Conservation (phyloP, 225 moss, liverwort and hornwort genomes). For the Pseudisothecium myosuroides region DNA sequence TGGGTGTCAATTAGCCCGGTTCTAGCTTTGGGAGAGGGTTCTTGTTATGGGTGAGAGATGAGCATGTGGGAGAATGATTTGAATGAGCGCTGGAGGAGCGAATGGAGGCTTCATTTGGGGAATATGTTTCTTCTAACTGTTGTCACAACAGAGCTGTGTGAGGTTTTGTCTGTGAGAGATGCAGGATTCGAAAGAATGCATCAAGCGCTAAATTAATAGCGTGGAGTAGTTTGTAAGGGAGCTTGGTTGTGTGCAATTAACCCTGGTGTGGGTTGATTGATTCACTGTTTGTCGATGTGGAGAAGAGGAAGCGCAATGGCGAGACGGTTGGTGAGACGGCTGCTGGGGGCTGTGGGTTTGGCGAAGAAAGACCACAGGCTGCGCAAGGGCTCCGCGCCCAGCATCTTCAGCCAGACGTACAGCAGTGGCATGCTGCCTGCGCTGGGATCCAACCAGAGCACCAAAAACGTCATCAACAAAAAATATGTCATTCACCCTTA, state of each 20-base stretch:
- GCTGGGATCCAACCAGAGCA: slow-evolving; percentile 37
- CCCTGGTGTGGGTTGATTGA: neutral
- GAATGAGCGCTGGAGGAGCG: neutral
- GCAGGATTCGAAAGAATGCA: neutral
- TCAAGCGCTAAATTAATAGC: too few relatives aligned
- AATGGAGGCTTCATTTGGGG: neutral
- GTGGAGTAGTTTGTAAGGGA: neutral
- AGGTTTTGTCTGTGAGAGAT: neutral
- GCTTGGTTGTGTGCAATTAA: neutral
- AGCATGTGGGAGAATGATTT: neutral
- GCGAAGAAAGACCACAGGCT: neutral
- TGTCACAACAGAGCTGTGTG: neutral
- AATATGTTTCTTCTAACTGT: neutral
- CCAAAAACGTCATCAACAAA: neutral
- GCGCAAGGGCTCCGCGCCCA: slow-evolving; percentile 15
- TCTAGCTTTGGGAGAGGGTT: neutral
- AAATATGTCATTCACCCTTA: slow-evolving; percentile 33
- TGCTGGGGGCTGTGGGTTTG: slow-evolving; percentile 8
- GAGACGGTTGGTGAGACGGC: neutral
- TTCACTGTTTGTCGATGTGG: neutral
- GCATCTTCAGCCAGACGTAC: slow-evolving; percentile 20
- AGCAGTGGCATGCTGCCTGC: slow-evolving; percentile 47
- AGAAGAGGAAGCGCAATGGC: neutral
- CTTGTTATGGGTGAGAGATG: neutral
- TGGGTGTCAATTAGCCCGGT: neutral